A percentile compares a stretch with the other conserved stretches of the same genome.
These are phyloP conservation scores for Ustilago lituana DNA, from an alignment of 1,284 basidiomycete species.

Conservation along the genomic window DNA sequence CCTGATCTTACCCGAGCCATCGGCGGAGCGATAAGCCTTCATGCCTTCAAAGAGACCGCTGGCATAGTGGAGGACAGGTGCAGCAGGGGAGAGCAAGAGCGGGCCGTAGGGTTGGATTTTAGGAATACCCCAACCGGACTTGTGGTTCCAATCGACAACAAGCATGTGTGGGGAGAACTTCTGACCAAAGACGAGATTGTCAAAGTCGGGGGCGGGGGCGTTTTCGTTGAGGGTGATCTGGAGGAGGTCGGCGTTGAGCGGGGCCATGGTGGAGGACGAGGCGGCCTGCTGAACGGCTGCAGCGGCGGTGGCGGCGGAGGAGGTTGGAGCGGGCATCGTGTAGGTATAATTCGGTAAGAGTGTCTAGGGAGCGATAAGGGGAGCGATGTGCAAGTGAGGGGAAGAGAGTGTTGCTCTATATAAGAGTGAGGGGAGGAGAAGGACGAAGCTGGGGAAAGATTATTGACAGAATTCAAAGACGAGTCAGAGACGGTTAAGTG, in stretches of 20 bases:
- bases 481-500: conserved; percentile 18
- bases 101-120: conserved; percentile 77
- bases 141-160: conserved; percentile 79
- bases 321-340: conserved; percentile 30
- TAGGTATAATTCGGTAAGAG: too few species aligned
- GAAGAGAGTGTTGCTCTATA: conserved; percentile 1
- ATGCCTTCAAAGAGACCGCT: conserved; percentile 51
- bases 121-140: conserved; percentile 81
- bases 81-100: conserved; percentile 47
- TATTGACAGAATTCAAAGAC: neutral
- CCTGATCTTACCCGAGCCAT: conserved; percentile 47
- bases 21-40: conserved; percentile 54
- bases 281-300: conserved; percentile 19
- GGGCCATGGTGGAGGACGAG: conserved; percentile 30
- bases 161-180: conserved; percentile 89
- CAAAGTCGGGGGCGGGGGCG: conserved; percentile 47
- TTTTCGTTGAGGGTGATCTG: conserved; percentile 41
- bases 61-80: conserved; percentile 50
- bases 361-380: neutral
- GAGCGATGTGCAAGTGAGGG: neutral
- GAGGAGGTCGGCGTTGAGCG: conserved; percentile 46
- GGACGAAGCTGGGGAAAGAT: neutral
- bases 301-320: conserved; percentile 7
- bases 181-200: conserved; percentile 70
- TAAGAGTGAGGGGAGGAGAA: neutral